Conservation (phyloP, 2,329 filamentous ascomycete species). For the Sclerotinia trifoliorum region DNA sequence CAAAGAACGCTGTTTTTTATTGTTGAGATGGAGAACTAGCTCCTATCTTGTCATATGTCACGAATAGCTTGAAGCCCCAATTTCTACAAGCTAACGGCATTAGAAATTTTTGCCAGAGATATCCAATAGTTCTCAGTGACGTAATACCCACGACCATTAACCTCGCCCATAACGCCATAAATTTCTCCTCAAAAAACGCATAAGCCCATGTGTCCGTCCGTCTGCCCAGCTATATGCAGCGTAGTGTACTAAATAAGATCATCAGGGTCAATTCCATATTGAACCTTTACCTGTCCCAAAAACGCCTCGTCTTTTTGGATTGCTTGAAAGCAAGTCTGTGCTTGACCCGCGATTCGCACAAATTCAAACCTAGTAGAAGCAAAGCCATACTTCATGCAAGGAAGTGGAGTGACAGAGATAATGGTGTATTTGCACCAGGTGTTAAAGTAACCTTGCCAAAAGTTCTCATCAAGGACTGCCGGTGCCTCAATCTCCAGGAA, state of each 20-base stretch:
- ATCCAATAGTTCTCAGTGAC: not conserved
- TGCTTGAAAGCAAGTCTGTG: constrained; percentile 11
- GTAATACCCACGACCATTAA: not conserved
- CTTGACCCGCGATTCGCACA: not conserved
- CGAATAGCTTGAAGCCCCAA: not conserved
- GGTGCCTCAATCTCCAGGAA: constrained; percentile 18
- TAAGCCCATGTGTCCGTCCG: fast-evolving
- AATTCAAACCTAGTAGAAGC: not conserved
- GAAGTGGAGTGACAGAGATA: not conserved
- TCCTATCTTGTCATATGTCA: not conserved
- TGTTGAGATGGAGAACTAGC: not conserved
- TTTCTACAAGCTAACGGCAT: not conserved
- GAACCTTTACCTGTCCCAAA: not conserved
- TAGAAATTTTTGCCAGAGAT: not conserved
- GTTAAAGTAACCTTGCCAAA: constrained; percentile 8
- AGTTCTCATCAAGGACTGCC: not conserved
- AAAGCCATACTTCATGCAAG: not conserved
- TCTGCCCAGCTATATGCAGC: not conserved
- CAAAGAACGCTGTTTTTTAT: not conserved
- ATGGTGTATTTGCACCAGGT: constrained; percentile 13
- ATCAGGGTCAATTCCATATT: not conserved
- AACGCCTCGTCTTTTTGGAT: constrained; percentile 6
- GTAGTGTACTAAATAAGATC: not conserved
- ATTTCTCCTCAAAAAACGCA: no score
- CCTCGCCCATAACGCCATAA: not conserved